These are phyloP conservation scores for Neovahlkampfia damariscottae DNA, from an alignment of 78 protist genomes.

Conservation along the genomic window DNA sequence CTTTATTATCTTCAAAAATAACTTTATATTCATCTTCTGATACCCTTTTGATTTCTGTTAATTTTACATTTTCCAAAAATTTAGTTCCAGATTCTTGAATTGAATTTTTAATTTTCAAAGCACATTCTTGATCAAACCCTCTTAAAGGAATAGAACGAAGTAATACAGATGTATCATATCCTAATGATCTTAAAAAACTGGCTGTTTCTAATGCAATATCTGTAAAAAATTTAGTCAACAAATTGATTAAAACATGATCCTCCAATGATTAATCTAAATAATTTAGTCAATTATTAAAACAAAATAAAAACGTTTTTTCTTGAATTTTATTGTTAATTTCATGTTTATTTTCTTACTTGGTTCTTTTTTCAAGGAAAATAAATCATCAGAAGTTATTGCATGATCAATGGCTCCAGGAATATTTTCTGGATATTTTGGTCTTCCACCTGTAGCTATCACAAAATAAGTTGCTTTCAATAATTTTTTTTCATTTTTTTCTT, in stretches of 20 bases:
- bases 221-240: no score
- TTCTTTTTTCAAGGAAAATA: conserved; percentile 44
- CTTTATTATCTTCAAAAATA: no score
- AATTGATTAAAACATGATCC: no score
- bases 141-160: conserved; percentile 69
- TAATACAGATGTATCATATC: conserved; percentile 43
- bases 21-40: no score
- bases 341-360: conserved; percentile 90
- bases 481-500: conserved; percentile 11
- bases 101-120: conserved; percentile 34
- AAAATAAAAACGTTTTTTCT: no score
- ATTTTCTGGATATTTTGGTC: conserved; percentile 59
- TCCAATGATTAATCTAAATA: conserved; percentile 69
- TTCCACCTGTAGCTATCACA: conserved; percentile 78
- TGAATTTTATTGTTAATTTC: no score
- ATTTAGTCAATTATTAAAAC: no score
- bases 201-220: conserved; percentile 89
- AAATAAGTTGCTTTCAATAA: conserved; percentile 40
- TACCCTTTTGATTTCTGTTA: no score
- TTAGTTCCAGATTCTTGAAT: conserved; percentile 36
- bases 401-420: conserved; percentile 70
- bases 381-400: conserved; percentile 77
- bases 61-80: no score
- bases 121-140: conserved; percentile 82
- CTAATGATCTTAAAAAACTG: conserved; percentile 69